A percentile compares a stretch with the other conserved stretches of the same genome.
phyloP scores from a whole-genome alignment of 1,139 yeast species.

The Lodderomyces parapsilosis region DNA sequence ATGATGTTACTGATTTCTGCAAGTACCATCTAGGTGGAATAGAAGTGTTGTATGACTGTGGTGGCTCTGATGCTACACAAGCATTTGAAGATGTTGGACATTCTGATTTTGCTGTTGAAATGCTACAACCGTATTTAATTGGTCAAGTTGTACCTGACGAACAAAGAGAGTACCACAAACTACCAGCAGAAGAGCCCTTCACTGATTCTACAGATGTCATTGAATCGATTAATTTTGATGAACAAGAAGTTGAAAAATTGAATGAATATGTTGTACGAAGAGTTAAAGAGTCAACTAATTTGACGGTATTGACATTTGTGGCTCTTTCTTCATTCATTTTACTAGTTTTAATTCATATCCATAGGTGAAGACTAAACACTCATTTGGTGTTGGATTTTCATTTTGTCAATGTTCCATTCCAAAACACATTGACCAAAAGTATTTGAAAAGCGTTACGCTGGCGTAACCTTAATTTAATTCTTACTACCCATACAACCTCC shows the following conservation, averaged over 20 bases:
- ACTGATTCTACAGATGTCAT: not conserved
- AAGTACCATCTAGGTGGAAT: constrained; percentile 68
- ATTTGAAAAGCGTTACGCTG: not conserved
- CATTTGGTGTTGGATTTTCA: too few relatives aligned
- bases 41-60: constrained; percentile 65
- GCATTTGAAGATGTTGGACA: constrained; percentile 56
- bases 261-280: not conserved
- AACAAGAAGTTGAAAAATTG: not conserved
- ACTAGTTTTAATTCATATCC: constrained; percentile 25
- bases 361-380: not conserved
- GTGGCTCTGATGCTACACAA: constrained; percentile 71
- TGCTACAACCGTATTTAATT: constrained; percentile 38
- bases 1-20: constrained; percentile 52
- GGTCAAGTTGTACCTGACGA: constrained; percentile 23
- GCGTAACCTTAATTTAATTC: constrained; percentile 1
- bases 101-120: constrained; percentile 40
- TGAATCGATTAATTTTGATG: constrained; percentile 1
- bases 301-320: constrained; percentile 20
- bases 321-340: constrained; percentile 27
- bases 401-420: too few relatives aligned
- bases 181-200: not conserved
- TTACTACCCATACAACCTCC: not conserved
- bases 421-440: too few relatives aligned
- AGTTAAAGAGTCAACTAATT: constrained; percentile 16
- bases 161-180: not conserved